Conservation (phyloP, 169 alveolate species). For the Cryptosporidium tyzzeri region DNA sequence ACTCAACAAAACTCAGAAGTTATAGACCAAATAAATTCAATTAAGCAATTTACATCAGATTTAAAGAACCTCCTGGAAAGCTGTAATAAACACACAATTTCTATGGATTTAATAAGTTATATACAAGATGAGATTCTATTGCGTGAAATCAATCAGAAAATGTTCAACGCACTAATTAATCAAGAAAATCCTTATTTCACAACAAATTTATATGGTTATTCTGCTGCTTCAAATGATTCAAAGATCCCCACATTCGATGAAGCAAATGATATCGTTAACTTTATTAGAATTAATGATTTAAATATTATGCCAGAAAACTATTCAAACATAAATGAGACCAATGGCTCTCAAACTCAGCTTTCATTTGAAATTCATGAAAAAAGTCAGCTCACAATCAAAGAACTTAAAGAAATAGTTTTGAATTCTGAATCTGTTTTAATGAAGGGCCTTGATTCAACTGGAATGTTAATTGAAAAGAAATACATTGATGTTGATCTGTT, state of each 20-base stretch:
- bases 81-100: slow-evolving; percentile 35
- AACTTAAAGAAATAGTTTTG: slow-evolving; percentile 3
- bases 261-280: slow-evolving; percentile 34
- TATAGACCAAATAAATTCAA: not conserved
- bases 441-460: not conserved
- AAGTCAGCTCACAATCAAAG: slow-evolving; percentile 19
- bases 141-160: slow-evolving; percentile 63
- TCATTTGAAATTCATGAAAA: not conserved
- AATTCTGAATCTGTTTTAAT: not conserved
- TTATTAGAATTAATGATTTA: not conserved
- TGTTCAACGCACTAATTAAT: slow-evolving; percentile 28
- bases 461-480: not conserved
- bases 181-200: slow-evolving; percentile 38
- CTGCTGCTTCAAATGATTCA: not conserved
- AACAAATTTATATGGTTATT: too few species aligned
- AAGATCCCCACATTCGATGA: slow-evolving; percentile 16
- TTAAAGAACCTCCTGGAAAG: slow-evolving; percentile 4
- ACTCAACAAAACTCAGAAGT: not conserved
- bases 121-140: slow-evolving; percentile 56
- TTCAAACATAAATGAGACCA: slow-evolving; percentile 3
- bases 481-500: slow-evolving; percentile 39
- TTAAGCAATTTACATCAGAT: not conserved
- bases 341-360: not conserved
- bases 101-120: slow-evolving; percentile 27
- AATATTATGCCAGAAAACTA: not conserved